Conservation (phyloP, 768 basidiomycete species). For the Leucocoprinus leucothites region DNA sequence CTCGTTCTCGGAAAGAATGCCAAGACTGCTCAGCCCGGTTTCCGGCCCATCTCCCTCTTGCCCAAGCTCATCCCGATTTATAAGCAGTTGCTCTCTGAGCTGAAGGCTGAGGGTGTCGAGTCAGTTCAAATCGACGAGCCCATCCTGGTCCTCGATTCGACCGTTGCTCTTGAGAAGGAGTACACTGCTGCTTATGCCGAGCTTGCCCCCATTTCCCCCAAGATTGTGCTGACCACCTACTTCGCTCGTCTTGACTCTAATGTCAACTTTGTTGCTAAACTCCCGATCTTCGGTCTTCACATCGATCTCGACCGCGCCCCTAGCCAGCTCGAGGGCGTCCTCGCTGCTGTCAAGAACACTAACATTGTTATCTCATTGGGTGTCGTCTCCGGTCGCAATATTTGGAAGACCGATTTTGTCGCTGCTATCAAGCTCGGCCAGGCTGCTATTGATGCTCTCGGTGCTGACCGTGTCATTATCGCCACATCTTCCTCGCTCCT, state of each 20-base stretch:
- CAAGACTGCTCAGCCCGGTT: slow-evolving; percentile 78
- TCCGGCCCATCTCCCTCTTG: slow-evolving; percentile 90
- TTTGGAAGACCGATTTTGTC: slow-evolving; percentile 97
- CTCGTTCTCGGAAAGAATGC: slow-evolving; percentile 89
- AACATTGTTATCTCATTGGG: slow-evolving; percentile 85
- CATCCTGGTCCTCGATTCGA: slow-evolving; percentile 88
- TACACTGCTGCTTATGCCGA: slow-evolving; percentile 79
- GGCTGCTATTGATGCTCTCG: slow-evolving; percentile 81
- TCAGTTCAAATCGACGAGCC: slow-evolving; percentile 98
- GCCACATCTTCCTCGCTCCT: slow-evolving; percentile 97
- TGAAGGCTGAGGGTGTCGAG: slow-evolving; percentile 91
- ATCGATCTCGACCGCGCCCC: slow-evolving; percentile 96
- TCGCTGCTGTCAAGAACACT: slow-evolving; percentile 83
- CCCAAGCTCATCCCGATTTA: slow-evolving; percentile 89
- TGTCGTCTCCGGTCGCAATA: slow-evolving; percentile 96
- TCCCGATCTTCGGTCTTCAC: slow-evolving; percentile 92
- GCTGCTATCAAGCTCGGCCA: slow-evolving; percentile 79
- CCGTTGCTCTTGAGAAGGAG: slow-evolving; percentile 71
- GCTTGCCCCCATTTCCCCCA: slow-evolving; percentile 79
- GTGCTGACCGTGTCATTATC: slow-evolving; percentile 84
- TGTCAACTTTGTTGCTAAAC: slow-evolving; percentile 82
- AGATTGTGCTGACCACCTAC: slow-evolving; percentile 94
- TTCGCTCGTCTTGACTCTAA: slow-evolving; percentile 96
- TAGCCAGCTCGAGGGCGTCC: slow-evolving; percentile 77
- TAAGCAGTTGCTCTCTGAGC: slow-evolving; percentile 81